Evolutionary conservation across 2,329 filamentous ascomycete species (phyloP).

Genomic region (Allantophomopsis cytisporea): DNA sequence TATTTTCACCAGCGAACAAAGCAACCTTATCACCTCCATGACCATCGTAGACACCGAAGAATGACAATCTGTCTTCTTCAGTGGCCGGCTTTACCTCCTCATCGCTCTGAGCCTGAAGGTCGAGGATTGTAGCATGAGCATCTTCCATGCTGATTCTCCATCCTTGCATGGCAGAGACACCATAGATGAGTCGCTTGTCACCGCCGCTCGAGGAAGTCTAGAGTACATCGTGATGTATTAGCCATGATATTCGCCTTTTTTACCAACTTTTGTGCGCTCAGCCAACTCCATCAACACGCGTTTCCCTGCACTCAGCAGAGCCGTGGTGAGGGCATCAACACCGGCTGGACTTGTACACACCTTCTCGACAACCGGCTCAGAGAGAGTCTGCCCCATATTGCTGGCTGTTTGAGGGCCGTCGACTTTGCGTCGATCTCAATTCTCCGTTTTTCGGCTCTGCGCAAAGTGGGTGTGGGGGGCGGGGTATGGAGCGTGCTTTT

Average conservation of each 20-base stretch:
- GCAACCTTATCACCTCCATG: constrained; percentile 97
- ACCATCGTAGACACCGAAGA: constrained; percentile 96
- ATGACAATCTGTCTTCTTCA: constrained; percentile 63
- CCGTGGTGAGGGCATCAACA: constrained; percentile 1
- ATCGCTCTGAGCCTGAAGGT: constrained; percentile 54
- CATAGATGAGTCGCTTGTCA: constrained; percentile 87
- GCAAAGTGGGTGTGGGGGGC: too few relatives aligned
- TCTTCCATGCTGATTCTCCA: constrained; percentile 99
- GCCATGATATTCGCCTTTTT: constrained; percentile 1
- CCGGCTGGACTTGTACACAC: constrained; percentile 36
- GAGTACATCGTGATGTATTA: constrained; percentile 14
- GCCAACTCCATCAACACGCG: background rate
- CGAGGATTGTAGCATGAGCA: constrained; percentile 78
- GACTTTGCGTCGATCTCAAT: constrained; percentile 2
- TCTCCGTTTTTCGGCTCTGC: background rate
- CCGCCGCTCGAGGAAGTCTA: constrained; percentile 81
- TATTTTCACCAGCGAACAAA: constrained; percentile 78
- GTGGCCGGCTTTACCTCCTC: constrained; percentile 40
- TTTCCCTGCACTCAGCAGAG: background rate
- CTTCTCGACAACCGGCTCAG: constrained; percentile 98
- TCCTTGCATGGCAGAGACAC: constrained; percentile 97
- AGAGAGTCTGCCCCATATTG: constrained; percentile 94
- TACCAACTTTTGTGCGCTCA: background rate
- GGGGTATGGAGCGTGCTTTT: too few relatives aligned
- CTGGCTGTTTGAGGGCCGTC: constrained; percentile 9